These are phyloP conservation scores for Gossypium herbaceum DNA, from an alignment of 345 rosid species.

Conservation along the genomic window DNA sequence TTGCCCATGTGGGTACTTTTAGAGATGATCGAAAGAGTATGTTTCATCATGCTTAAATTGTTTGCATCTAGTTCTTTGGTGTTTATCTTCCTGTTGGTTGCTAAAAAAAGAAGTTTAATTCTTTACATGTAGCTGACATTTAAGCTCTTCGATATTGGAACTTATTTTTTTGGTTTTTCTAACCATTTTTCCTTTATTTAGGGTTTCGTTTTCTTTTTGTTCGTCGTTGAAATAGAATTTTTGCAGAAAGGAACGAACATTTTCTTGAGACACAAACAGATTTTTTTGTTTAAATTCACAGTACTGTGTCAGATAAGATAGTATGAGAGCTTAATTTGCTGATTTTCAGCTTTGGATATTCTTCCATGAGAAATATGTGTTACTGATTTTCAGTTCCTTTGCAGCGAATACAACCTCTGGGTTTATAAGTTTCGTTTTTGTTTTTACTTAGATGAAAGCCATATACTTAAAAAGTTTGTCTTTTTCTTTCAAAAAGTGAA, in stretches of 20 bases:
- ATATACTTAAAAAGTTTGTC: no score
- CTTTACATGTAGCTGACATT: constrained; percentile 10
- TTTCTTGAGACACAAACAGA: neutral
- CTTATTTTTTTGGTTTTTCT: neutral
- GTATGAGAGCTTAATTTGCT: neutral
- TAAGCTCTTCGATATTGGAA: neutral
- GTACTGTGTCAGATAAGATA: neutral
- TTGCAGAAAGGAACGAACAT: neutral
- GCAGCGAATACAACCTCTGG: no score
- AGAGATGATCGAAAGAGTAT: no score
- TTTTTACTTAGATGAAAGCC: no score
- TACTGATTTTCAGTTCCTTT: neutral
- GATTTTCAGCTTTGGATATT: neutral
- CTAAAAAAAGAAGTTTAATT: neutral
- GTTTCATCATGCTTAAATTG: no score
- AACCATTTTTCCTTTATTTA: neutral
- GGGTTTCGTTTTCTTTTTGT: constrained; percentile 2
- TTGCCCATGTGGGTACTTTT: no score
- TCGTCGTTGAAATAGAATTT: neutral
- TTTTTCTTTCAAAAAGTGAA: no score
- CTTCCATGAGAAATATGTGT: neutral
- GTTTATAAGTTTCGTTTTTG: no score
- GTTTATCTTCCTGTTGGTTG: no score
- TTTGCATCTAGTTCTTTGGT: no score
- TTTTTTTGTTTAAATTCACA: neutral